phyloP scores from a whole-genome alignment of 2,329 filamentous ascomycete genomes.

The Claviceps arundinis region DNA sequence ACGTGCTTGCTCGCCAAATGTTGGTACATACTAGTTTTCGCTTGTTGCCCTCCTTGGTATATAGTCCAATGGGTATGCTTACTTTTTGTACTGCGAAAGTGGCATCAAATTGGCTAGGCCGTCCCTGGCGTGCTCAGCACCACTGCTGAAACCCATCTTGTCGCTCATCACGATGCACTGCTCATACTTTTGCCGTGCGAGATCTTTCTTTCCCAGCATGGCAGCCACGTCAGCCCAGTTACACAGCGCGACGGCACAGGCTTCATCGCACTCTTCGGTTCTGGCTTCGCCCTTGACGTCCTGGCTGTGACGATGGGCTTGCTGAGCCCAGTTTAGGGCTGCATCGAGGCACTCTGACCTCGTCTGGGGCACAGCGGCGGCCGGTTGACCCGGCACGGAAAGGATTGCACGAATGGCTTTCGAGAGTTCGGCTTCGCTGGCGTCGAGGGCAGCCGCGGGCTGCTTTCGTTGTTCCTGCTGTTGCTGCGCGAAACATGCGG shows the following conservation, averaged over 20 bases:
- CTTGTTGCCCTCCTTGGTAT: too few relatives aligned
- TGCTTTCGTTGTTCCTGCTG: neutral
- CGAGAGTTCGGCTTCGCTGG: constrained; percentile 14
- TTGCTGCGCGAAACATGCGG: constrained; percentile 59
- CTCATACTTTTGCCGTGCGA: constrained; percentile 55
- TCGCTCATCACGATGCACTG: constrained; percentile 52
- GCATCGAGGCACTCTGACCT: constrained; percentile 52
- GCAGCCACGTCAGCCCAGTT: constrained; percentile 77
- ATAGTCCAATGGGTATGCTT: too few relatives aligned
- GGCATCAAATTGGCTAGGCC: constrained; percentile 27
- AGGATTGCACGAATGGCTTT: constrained; percentile 12
- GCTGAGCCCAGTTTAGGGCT: constrained; percentile 65
- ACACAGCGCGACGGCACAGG: constrained; percentile 71
- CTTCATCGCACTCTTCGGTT: constrained; percentile 68
- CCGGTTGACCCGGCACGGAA: constrained; percentile 13
- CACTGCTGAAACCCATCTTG: constrained; percentile 37
- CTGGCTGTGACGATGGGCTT: constrained; percentile 55
- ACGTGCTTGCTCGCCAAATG: too few relatives aligned
- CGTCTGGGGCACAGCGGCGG: constrained; percentile 26
- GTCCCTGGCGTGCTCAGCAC: constrained; percentile 37
- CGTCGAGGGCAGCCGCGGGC: constrained; percentile 25
- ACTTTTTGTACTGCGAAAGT: constrained; percentile 1
- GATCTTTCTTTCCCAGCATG: constrained; percentile 50
- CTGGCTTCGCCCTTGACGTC: constrained; percentile 53
- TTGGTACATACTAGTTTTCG: too few relatives aligned